phyloP scores from a whole-genome alignment of 75 land plant genomes.

The Isoetes taiwanensis region DNA sequence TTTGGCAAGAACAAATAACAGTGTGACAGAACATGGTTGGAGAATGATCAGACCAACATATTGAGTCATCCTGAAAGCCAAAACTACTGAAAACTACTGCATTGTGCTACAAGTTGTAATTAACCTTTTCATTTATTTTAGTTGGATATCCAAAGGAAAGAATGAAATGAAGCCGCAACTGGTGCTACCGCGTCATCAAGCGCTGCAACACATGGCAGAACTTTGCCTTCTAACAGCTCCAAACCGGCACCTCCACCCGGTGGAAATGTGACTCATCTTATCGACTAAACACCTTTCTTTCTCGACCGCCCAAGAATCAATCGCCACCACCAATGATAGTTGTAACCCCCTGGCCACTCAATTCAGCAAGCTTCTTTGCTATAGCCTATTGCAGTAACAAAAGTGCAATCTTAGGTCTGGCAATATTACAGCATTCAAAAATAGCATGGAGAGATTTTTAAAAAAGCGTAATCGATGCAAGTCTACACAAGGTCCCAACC shows the following conservation, averaged over 20 bases:
- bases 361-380: constrained; percentile 72
- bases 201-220: constrained; percentile 78
- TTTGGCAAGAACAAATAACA: too few species aligned
- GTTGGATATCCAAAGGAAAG: too few species aligned
- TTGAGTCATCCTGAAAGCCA: too few species aligned
- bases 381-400: constrained; percentile 25
- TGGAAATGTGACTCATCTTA: constrained; percentile 90
- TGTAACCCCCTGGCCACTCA: constrained; percentile 57
- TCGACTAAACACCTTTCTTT: constrained; percentile 74
- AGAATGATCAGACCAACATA: too few species aligned
- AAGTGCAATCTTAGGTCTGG: not conserved
- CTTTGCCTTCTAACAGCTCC: constrained; percentile 80
- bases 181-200: constrained; percentile 65
- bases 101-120: too few species aligned
- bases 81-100: too few species aligned
- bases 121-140: too few species aligned
- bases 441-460: too few species aligned
- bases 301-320: constrained; percentile 71
- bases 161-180: too few species aligned
- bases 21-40: too few species aligned
- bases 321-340: constrained; percentile 93
- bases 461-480: too few species aligned
- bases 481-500: too few species aligned
- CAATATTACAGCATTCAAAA: not conserved
- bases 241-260: constrained; percentile 86